Conservation (phyloP, 192 early-diverging fungal species). For the Gryganskiella cystojenkinii region DNA sequence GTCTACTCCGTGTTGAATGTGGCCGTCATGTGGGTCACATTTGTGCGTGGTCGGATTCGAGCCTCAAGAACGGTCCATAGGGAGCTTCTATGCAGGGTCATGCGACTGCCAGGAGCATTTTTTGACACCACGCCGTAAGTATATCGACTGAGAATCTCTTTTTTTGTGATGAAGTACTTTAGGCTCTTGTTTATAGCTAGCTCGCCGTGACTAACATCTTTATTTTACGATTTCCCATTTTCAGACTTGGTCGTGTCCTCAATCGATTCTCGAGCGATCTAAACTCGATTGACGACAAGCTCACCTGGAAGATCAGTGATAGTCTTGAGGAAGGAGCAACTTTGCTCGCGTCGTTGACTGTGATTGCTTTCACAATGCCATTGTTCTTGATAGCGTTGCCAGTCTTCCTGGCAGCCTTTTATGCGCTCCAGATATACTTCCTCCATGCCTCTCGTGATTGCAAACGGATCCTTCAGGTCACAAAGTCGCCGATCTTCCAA, state of each 20-base stretch:
- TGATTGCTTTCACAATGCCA: slow-evolving; percentile 55
- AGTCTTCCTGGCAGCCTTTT: slow-evolving; percentile 56
- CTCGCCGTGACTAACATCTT: too few species aligned
- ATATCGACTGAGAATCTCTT: too few species aligned
- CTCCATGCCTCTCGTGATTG: slow-evolving; percentile 78
- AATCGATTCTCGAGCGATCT: slow-evolving; percentile 93
- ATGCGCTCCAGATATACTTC: slow-evolving; percentile 66
- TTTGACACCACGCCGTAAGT: slow-evolving; percentile 15
- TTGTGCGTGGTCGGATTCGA: slow-evolving; percentile 64
- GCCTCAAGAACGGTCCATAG: slow-evolving; percentile 22
- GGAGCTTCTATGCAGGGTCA: slow-evolving; percentile 3
- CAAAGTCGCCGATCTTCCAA: slow-evolving; percentile 83
- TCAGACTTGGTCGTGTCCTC: slow-evolving; percentile 84
- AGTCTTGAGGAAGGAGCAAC: too few species aligned
- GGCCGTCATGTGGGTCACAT: slow-evolving; percentile 66
- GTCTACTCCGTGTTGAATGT: slow-evolving; percentile 62
- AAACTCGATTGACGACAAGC: slow-evolving; percentile 76
- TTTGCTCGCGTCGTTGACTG: slow-evolving; percentile 31
- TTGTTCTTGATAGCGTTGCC: slow-evolving; percentile 58
- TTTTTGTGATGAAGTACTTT: too few species aligned
- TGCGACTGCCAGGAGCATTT: slow-evolving; percentile 32
- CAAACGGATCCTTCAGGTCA: slow-evolving; percentile 81
- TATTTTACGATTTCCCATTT: too few species aligned
- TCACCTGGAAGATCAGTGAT: slow-evolving; percentile 63
- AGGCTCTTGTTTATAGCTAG: too few species aligned